Conservation (phyloP, 139 green algal genomes). For the Klebsormidium nitens region DNA sequence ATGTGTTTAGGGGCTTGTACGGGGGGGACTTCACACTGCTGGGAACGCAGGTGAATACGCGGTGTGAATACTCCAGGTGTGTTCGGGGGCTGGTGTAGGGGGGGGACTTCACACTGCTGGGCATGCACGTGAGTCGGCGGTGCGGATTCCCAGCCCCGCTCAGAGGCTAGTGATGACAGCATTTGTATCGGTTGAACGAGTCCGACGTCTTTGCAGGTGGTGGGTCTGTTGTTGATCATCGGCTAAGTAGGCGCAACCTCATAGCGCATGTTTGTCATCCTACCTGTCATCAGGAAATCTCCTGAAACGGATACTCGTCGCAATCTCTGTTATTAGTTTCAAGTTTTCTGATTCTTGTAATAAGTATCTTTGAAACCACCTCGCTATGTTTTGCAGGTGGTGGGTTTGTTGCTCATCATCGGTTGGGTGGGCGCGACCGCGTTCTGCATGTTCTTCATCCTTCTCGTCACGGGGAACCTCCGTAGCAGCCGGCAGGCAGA, state of each 20-base stretch:
- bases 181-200: too few relatives aligned
- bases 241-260: too few relatives aligned
- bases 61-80: not conserved
- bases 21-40: not conserved
- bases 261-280: too few relatives aligned
- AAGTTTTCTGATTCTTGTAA: not conserved
- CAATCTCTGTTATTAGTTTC: not conserved
- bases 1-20: too few relatives aligned
- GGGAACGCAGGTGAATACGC: not conserved
- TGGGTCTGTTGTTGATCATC: too few relatives aligned
- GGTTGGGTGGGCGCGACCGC: slow-evolving; percentile 18
- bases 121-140: slow-evolving; percentile 20
- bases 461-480: slow-evolving; percentile 10
- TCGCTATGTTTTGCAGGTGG: slow-evolving; percentile 15
- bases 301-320: not conserved
- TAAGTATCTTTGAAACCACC: not conserved
- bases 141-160: too few relatives aligned
- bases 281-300: too few relatives aligned
- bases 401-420: slow-evolving; percentile 25
- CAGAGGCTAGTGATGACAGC: too few relatives aligned
- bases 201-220: too few relatives aligned
- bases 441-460: slow-evolving; percentile 24
- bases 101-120: slow-evolving; percentile 14
- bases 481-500: slow-evolving; percentile 20
- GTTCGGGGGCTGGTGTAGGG: slow-evolving; percentile 1